phyloP scores from a whole-genome alignment of 352 stramenopile species.

The Albugo candida region DNA sequence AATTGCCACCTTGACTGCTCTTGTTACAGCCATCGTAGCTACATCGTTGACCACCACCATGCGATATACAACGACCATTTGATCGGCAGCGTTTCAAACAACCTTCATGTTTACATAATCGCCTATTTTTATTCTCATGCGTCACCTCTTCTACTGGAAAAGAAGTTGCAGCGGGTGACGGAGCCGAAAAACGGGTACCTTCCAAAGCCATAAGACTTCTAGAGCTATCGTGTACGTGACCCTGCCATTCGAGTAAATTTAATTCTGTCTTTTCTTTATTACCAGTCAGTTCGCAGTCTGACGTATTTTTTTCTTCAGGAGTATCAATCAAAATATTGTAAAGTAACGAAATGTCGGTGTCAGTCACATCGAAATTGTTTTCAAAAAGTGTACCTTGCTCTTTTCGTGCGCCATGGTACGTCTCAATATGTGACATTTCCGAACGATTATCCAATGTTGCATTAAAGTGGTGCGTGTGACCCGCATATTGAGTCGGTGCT shows the following conservation, averaged over 20 bases:
- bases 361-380: slow-evolving; percentile 64
- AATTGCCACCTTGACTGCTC: slow-evolving; percentile 56
- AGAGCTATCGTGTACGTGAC: slow-evolving; percentile 36
- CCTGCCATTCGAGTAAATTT: slow-evolving; percentile 20
- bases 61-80: slow-evolving; percentile 70
- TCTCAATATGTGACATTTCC: no score
- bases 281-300: slow-evolving; percentile 17
- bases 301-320: slow-evolving; percentile 31
- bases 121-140: slow-evolving; percentile 30
- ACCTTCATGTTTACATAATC: slow-evolving; percentile 40
- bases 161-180: not conserved
- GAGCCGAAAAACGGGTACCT: slow-evolving; percentile 30
- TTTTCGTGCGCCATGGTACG: slow-evolving; percentile 12
- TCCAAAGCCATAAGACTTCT: slow-evolving; percentile 55
- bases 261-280: slow-evolving; percentile 48
- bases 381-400: slow-evolving; percentile 60
- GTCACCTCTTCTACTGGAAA: slow-evolving; percentile 3
- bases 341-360: slow-evolving; percentile 72
- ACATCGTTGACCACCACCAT: slow-evolving; percentile 62
- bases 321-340: slow-evolving; percentile 71
- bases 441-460: no score
- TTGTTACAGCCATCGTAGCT: slow-evolving; percentile 59
- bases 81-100: slow-evolving; percentile 79
- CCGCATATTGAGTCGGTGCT: no score
- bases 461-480: no score